phyloP scores from a whole-genome alignment of 768 basidiomycete species.

The Grammothele lineata region DNA sequence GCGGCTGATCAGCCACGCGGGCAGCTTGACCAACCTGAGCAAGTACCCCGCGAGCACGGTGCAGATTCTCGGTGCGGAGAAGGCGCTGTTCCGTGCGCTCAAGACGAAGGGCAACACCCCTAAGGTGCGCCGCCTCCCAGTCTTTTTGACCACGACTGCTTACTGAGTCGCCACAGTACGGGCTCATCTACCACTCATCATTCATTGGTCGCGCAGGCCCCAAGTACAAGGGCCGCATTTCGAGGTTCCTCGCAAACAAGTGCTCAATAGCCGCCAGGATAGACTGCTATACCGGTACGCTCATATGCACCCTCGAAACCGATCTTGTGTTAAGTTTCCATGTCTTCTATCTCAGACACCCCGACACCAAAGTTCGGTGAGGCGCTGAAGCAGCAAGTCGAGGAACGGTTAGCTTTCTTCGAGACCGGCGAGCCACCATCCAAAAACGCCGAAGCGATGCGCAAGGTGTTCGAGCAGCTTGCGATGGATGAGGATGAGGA shows the following conservation, averaged over 20 bases:
- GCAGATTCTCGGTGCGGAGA: constrained; percentile 97
- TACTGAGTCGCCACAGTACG: no score
- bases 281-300: constrained; percentile 87
- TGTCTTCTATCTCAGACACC: constrained; percentile 42
- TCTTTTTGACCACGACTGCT: not conserved
- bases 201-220: constrained; percentile 95
- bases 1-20: constrained; percentile 91
- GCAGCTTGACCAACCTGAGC: constrained; percentile 92
- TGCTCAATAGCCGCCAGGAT: constrained; percentile 96
- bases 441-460: constrained; percentile 91
- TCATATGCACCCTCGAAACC: no score
- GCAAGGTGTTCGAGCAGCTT: constrained; percentile 79
- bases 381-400: constrained; percentile 89
- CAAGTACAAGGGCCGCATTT: constrained; percentile 96
- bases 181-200: constrained; percentile 93
- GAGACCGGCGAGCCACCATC: constrained; percentile 85
- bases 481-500: constrained; percentile 64
- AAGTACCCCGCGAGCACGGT: constrained; percentile 99
- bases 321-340: not conserved
- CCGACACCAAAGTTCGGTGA: constrained; percentile 95
- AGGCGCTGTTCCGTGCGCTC: constrained; percentile 93
- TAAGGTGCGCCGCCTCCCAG: constrained; percentile 55
- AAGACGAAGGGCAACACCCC: constrained; percentile 99
- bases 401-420: constrained; percentile 93
- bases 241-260: constrained; percentile 98